phyloP scores from a whole-genome alignment of 192 early-diverging fungal species.

The Coemansia furcata region DNA sequence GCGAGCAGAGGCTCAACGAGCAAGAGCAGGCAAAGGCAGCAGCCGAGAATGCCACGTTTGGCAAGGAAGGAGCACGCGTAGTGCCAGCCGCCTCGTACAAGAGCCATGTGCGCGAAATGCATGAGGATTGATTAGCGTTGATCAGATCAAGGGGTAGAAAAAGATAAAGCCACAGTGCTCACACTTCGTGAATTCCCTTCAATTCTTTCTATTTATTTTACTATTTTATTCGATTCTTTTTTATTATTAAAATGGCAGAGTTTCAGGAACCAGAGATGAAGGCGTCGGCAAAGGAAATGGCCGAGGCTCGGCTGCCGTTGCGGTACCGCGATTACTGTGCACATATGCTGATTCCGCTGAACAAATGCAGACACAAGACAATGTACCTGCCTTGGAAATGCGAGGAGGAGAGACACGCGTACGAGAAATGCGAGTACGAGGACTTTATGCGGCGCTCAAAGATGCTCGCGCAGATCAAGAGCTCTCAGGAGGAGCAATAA shows the following conservation, averaged over 20 bases:
- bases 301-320: constrained; percentile 76
- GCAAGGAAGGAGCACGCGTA: constrained; percentile 13
- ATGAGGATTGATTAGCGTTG: constrained; percentile 2
- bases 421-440: constrained; percentile 95
- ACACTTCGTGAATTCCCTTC: not conserved
- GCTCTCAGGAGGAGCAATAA: constrained; percentile 22
- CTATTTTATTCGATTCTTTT: not conserved
- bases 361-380: constrained; percentile 85
- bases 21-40: constrained; percentile 17
- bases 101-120: constrained; percentile 13
- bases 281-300: constrained; percentile 84
- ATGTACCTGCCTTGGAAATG: constrained; percentile 94
- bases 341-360: constrained; percentile 82
- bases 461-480: constrained; percentile 46
- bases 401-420: constrained; percentile 80
- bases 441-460: constrained; percentile 61
- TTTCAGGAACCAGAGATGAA: constrained; percentile 68
- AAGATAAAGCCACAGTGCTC: not conserved
- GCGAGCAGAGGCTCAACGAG: constrained; percentile 17
- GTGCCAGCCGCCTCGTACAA: constrained; percentile 10
- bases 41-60: constrained; percentile 11
- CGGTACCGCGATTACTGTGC: constrained; percentile 94
- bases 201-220: not conserved
- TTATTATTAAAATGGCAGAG: constrained; percentile 26
- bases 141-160: constrained; percentile 7